A percentile compares a stretch with the other conserved stretches of the same genome.
These are phyloP conservation scores for Aspergillus indologenus DNA, from an alignment of 495 filamentous ascomycete species.

Conservation along the genomic window DNA sequence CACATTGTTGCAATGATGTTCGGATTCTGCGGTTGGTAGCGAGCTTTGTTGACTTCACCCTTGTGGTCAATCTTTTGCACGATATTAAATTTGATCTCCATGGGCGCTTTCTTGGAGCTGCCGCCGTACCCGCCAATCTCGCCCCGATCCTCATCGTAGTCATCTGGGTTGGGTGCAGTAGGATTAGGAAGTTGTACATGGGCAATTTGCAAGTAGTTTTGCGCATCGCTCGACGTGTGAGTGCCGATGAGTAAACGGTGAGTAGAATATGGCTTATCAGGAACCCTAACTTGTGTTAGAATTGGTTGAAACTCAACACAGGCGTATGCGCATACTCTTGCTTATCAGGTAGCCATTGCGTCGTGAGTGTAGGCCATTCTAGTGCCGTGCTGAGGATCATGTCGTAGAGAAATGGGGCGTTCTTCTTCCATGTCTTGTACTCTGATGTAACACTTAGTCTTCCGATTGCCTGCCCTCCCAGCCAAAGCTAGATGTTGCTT, in stretches of 20 bases:
- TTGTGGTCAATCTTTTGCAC: constrained; percentile 95
- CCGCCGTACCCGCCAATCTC: constrained; percentile 90
- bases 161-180: constrained; percentile 64
- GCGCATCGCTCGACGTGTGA: constrained; percentile 81
- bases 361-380: constrained; percentile 96
- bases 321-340: constrained; percentile 59
- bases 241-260: constrained; percentile 93
- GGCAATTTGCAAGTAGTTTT: constrained; percentile 94
- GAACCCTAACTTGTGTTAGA: constrained; percentile 48
- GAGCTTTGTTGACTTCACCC: constrained; percentile 96
- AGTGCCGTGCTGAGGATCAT: constrained; percentile 91
- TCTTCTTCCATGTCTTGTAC: constrained; percentile 99
- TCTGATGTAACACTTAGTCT: constrained; percentile 48
- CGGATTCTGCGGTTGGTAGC: constrained; percentile 96
- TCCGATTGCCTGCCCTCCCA: neutral
- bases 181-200: constrained; percentile 86
- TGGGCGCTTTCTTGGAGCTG: constrained; percentile 59
- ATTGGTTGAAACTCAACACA: neutral
- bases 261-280: constrained; percentile 80
- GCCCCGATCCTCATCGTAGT: constrained; percentile 87
- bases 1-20: constrained; percentile 95
- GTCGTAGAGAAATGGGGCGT: constrained; percentile 96
- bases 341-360: constrained; percentile 97
- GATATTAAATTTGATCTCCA: constrained; percentile 78
- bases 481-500: neutral